Evolutionary conservation across 139 green algal species (phyloP), one percentile per base, ranked within the genome.

Genomic region (Closterium sp.): DNA sequence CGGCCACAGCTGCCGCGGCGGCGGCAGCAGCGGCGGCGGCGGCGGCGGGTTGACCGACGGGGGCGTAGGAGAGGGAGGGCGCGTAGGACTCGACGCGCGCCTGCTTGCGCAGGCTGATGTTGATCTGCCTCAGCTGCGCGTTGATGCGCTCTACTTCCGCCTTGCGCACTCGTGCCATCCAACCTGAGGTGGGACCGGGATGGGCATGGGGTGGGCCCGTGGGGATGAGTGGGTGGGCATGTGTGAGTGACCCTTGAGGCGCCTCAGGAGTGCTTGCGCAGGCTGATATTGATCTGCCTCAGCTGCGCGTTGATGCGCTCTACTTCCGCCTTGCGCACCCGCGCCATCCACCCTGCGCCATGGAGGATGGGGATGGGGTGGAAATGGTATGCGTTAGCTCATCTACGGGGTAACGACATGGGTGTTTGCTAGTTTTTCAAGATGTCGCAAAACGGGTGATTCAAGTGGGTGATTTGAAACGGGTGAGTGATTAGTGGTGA

Each of bases 81-180:
- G 93, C 93, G 70, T 95, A 95, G 11, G 28, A 50, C 89, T 95
- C 93, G 1, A 92, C 28, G 50, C 93, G 88, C 30, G 93, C 93
- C 45, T 95, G 93, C 70, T 89, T 94, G 31, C 91, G 31, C 21
- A 95, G 42, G 31, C 45, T 88, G 28, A 94, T 85, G 91, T 95
- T 95, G 91, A 95, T 95, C 86, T 92, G 91, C 2, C 93, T 50
- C 91, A 95, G 89, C 87, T 95, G 93, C 24, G 85, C 85, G 70
- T 95, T 95, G 31, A 95, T 89, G 45, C 88, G 79, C 45, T 95
- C 93, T 11, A 94, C 10, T 38, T 95, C 93, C 45, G 89, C 50
- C 90, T 95, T 95, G 84, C 93, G 90, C 11, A 91, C 73, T 1
- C 92, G 86, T 28, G 92, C 92, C 21, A 94, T 29, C 29, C 30